Evolutionary conservation across 1,284 basidiomycete genomes (phyloP), one percentile per base, ranked within the genome.

Genomic region (Trichosporon asahii): DNA sequence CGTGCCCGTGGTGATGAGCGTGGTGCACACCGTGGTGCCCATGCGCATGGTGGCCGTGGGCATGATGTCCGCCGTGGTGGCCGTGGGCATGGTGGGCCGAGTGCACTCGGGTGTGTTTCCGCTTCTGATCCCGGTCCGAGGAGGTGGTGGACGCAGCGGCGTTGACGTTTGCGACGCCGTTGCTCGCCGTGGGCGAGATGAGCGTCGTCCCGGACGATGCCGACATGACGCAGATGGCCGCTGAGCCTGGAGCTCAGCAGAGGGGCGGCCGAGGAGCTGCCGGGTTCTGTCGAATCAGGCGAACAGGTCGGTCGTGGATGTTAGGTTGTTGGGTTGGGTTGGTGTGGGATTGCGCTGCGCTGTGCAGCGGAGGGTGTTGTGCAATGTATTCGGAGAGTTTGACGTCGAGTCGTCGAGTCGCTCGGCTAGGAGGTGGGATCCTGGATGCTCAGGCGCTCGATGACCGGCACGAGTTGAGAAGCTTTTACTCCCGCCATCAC

Each of bases 161-260:
- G 60, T 33, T 37, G 35, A 37, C 35, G 35, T 37, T 37, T 11
- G 35, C 65, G 63, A 25, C 68, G 68, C 23, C 67, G 46, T 57
- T n/a, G 65, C 64, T 68, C 27, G 72, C 70, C 37, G 74, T 64
- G 29, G 79, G 79, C 14, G 80, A 82, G 64, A 79, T 80, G 65
- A 80, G 76, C 12, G 80, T 81, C 5, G 77, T 78, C 15, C 70
- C 76, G 33, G 79, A 80, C 12, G 79, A 78, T 8, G 73, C 55
- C 18, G 79, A 80, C 80, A 81, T 81, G 70, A 27, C 71, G 71
- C 46, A n/a, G 57, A 31, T 31, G 29, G 49, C 49, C 49, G 49
- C 49, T 53, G 49, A 46, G 44, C 18, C 44, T 21, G 31, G 31
- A 21, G 18, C 21, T 46, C 44, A 46, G 44, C 44, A n/a, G 44